Evolutionary conservation across 768 basidiomycete genomes (phyloP).

Genomic region (Tylopilus plumbeoviolaceoides): DNA sequence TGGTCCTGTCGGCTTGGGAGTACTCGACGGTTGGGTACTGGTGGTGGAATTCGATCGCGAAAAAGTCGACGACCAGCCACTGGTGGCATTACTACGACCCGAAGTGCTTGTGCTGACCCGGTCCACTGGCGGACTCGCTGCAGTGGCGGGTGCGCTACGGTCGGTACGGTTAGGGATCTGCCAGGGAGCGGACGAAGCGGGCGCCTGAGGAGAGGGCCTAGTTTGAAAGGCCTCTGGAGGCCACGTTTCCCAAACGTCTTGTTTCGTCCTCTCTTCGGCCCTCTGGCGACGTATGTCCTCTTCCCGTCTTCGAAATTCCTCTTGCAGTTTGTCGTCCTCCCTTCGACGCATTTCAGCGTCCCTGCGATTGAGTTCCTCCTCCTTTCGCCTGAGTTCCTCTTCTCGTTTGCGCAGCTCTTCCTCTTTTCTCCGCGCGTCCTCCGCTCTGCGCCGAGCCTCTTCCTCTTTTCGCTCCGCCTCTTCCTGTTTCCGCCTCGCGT

Average conservation of each 20-base stretch:
- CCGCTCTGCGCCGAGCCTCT: constrained; percentile 25
- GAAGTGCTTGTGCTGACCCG: constrained; percentile 27
- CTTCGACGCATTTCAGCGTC: constrained; percentile 30
- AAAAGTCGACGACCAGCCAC: constrained; percentile 29
- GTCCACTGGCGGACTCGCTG: constrained; percentile 28
- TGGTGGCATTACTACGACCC: constrained; percentile 25
- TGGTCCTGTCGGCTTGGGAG: constrained; percentile 24
- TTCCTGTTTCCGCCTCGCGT: constrained; percentile 28
- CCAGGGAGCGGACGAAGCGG: constrained; percentile 28
- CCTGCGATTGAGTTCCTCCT: constrained; percentile 31
- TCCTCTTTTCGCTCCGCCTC: constrained; percentile 29
- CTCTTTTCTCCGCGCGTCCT: constrained; percentile 25
- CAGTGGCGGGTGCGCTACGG: constrained; percentile 30
- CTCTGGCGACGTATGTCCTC: constrained; percentile 29
- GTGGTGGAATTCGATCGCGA: constrained; percentile 26
- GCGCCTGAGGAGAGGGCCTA: constrained; percentile 26
- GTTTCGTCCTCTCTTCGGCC: constrained; percentile 30
- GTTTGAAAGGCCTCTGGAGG: constrained; percentile 23
- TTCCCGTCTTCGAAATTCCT: constrained; percentile 29
- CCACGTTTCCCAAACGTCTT: constrained; percentile 29
- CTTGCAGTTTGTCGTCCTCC: constrained; percentile 26
- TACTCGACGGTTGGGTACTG: constrained; percentile 21
- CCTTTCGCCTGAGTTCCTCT: constrained; percentile 27
- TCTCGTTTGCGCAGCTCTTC: constrained; percentile 24
- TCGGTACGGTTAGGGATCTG: constrained; percentile 31